Base-by-base conservation (phyloP, 1,284 basidiomycete genomes). In the Marasmius fiardii region DNA sequence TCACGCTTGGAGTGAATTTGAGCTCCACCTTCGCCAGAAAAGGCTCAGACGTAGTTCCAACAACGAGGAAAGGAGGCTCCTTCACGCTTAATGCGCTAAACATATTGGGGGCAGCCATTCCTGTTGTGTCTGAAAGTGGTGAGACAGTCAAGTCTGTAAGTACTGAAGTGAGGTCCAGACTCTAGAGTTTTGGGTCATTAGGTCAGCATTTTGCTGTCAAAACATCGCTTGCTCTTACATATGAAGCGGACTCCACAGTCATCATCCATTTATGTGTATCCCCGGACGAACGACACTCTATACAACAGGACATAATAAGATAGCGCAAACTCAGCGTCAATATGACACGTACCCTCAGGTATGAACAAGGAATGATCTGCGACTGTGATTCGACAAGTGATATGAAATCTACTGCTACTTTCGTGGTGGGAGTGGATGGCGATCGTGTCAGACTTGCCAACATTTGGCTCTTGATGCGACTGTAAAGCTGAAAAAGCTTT, bases 211-310 rank as follows among this genome's bases (percentile, higher is more conserved):
- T 59, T 58, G 44, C 39, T 50, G 28, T 21, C 10, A 37, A 31
- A 16, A n/a, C 12, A 35, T 10, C 20, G 12, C 1, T 14, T 49
- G 6, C 11, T 73, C 85, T 48, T 58, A 88, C 88, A 64, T 91
- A 91, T 55, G 86, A 85, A 12, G 88, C 85, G 5, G 88, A 77
- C 20, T 83, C 79, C 4, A 88, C 75, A 1, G 77, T 77, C 18
- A 91, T 68, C 76, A 86, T 85, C 89, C 88, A 91, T 59, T 80
- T 81, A 66, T 89, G 85, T 0, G 83, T 82, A 62, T 83, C 76
- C 3, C 70, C 64, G 21, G 65, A 62, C n/a, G 62, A 55, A 24
- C 80, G 81, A 48, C 74, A 71, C 33, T 76, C 83, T 41, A 41
- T 14, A 20, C n/a, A 41, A 16, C n/a, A 16, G 28, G 28, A 10